Percentiles rank a stretch among this genome's conserved stretches.
Conservation (phyloP, 1,284 basidiomycete genomes). For the Tetrapyrgos nigripes region DNA sequence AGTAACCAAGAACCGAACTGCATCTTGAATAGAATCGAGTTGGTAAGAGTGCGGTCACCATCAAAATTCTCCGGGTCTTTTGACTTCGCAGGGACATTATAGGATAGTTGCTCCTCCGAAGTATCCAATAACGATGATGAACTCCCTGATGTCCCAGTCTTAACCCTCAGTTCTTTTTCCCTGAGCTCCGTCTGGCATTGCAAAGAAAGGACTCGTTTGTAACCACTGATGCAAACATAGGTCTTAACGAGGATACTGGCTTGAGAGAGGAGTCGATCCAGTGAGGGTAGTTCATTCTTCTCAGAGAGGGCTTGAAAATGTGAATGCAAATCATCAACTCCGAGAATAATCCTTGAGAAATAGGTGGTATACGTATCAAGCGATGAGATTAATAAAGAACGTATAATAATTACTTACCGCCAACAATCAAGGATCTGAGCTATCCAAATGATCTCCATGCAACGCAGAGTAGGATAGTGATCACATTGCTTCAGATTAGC, state of each 20-base stretch:
- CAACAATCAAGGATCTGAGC: slow-evolving; percentile 2
- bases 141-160: not conserved
- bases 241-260: not conserved
- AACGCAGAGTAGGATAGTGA: not conserved
- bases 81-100: not conserved
- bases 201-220: not conserved
- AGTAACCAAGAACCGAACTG: slow-evolving; percentile 2
- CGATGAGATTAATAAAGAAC: not conserved
- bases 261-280: not conserved
- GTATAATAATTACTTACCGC: not conserved
- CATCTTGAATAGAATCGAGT: slow-evolving; percentile 2
- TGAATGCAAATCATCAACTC: not conserved
- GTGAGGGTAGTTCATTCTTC: not conserved
- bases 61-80: not conserved
- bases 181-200: not conserved
- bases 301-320: not conserved
- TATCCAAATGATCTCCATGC: not conserved
- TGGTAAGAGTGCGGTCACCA: not conserved
- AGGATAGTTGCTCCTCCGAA: not conserved
- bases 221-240: not conserved
- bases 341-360: not conserved
- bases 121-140: not conserved
- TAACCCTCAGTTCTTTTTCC: not conserved
- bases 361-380: not conserved
- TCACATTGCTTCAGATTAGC: slow-evolving; percentile 3